A percentile compares a stretch with the other conserved stretches of the same genome.
phyloP scores from a whole-genome alignment of 2,329 filamentous ascomycete species.

The Verticillium tricorpus region DNA sequence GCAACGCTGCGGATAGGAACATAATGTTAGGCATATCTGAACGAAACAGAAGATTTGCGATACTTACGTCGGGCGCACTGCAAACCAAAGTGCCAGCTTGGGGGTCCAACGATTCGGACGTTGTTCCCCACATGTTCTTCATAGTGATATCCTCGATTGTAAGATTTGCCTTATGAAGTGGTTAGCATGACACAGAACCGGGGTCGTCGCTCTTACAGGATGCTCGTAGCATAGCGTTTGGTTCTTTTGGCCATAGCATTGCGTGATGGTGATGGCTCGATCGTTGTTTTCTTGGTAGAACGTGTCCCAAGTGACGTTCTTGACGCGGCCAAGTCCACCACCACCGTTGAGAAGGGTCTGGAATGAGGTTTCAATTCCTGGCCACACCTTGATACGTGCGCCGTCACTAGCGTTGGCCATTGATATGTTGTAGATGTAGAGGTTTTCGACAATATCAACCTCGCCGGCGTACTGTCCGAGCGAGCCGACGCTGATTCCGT shows the following conservation, averaged over 20 bases:
- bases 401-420: slow-evolving; percentile 59
- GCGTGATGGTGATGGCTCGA: slow-evolving; percentile 23
- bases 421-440: slow-evolving; percentile 59
- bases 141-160: slow-evolving; percentile 13
- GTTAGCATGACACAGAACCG: background rate
- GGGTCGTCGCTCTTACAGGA: slow-evolving; percentile 8
- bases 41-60: background rate
- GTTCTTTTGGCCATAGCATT: slow-evolving; percentile 16
- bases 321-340: slow-evolving; percentile 55
- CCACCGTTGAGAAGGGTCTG: slow-evolving; percentile 45
- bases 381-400: slow-evolving; percentile 72
- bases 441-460: slow-evolving; percentile 63
- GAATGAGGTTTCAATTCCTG: slow-evolving; percentile 29
- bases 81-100: slow-evolving; percentile 12
- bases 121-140: slow-evolving; percentile 11
- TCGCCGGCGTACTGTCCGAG: slow-evolving; percentile 62
- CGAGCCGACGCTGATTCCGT: slow-evolving; percentile 68
- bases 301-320: slow-evolving; percentile 63
- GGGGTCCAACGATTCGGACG: slow-evolving; percentile 10
- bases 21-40: background rate
- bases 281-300: slow-evolving; percentile 60
- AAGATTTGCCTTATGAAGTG: background rate
- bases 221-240: slow-evolving; percentile 26
- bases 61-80: slow-evolving; percentile 8
- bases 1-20: slow-evolving; percentile 2